These are phyloP conservation scores for Jaapia argillacea DNA, from an alignment of 768 basidiomycete genomes.

Conservation along the genomic window DNA sequence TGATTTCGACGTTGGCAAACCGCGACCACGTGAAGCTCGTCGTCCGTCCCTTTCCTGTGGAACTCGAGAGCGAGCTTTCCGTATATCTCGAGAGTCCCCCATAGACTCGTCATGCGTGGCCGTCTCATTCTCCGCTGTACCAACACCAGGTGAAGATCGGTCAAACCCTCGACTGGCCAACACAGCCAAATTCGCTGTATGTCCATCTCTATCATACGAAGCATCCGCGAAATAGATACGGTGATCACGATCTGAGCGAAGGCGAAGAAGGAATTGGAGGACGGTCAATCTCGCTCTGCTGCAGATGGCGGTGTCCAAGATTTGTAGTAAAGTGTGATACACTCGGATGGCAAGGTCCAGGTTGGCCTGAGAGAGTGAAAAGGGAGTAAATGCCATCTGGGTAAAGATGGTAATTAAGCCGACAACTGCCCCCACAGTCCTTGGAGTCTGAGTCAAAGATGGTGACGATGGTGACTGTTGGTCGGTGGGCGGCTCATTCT, in stretches of 20 bases:
- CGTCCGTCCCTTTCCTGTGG: constrained; percentile 44
- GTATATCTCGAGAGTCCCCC: constrained; percentile 22
- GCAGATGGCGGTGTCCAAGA: constrained; percentile 37
- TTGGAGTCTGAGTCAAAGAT: constrained; percentile 18
- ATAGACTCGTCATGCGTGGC: constrained; percentile 7
- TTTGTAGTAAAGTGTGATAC: constrained; percentile 39
- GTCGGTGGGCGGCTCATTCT: constrained; percentile 17
- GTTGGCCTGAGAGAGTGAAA: constrained; percentile 35
- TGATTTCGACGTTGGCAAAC: constrained; percentile 29
- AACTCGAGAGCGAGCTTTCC: constrained; percentile 36
- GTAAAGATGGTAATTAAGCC: constrained; percentile 59
- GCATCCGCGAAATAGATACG: constrained; percentile 58
- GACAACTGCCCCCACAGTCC: constrained; percentile 49
- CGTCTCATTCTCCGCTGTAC: constrained; percentile 6
- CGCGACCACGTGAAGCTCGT: constrained; percentile 42
- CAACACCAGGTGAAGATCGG: constrained; percentile 7
- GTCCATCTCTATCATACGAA: constrained; percentile 45
- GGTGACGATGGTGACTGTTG: constrained; percentile 3
- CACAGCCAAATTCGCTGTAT: constrained; percentile 46
- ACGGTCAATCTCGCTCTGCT: constrained; percentile 56
- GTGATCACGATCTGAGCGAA: constrained; percentile 88
- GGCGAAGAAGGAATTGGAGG: constrained; percentile 80
- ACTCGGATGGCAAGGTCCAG: constrained; percentile 43
- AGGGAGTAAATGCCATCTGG: constrained; percentile 62
- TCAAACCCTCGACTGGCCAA: constrained; percentile 48